Base-by-base conservation (phyloP, 2,329 filamentous ascomycete genomes). In the Fusarium beomiforme region DNA sequence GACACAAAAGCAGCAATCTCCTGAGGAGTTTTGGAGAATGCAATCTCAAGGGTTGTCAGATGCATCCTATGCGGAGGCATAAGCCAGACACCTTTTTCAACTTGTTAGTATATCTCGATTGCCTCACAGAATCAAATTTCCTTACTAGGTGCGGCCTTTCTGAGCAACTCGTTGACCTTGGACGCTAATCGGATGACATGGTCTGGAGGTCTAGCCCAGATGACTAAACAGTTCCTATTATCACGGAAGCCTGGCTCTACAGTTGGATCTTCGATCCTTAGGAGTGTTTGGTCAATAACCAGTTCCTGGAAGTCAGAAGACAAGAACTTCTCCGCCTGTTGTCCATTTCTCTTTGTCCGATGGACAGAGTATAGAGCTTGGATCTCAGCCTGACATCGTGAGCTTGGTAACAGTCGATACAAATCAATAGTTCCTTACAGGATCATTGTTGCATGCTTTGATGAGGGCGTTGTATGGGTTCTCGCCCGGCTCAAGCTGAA, bases 131-230 rank as follows among this genome's bases (percentile, higher is more conserved):
- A 26, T 29, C 13, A 8, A n/a, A 29, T 17, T 9, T 24, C 84
- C 91, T 79, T 83, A 96, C 94, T 88, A 37, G 93, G 92, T 17
- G 91, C 91, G 23, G 89, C 86, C 23, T 85, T 81, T 61, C 85
- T 84, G 50, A 97, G 83, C 75, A 89, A 86, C 53, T 85, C 80
- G 80, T 98, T 95, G 33, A 98, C 82, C 61, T 87, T 86, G 4
- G 83, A 81, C 5, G 95, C 89, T 64, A 98, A 82, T 23, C 86
- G 82, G 47, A 91, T 85, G 21, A 98, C 85, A 72, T 91, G 89
- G 47, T 88, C 82, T 1, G 95, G 92, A 19, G 95, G 95, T 10
- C 95, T 87, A 6, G 93, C 93, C 94, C 94, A 98, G 77, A 98
- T 91, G 1, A 94, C 93, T 14, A 98, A 85, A 78, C 95, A 97